Base-by-base conservation (phyloP, 1,284 basidiomycete species). In the Phaffia rhodozyma region DNA sequence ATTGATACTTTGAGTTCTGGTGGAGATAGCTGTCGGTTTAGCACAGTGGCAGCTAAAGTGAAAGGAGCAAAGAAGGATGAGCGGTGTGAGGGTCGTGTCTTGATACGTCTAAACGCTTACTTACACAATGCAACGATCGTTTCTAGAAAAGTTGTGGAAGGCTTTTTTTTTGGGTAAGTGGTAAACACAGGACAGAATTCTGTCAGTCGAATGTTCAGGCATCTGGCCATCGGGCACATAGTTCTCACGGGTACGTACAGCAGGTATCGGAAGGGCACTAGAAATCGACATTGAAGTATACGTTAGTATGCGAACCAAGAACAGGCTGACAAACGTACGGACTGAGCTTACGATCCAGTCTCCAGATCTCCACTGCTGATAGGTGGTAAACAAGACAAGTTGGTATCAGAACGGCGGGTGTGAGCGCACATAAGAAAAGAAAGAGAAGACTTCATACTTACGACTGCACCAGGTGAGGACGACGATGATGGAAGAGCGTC, bases 211-310 rank as follows among this genome's bases (percentile, higher is more conserved):
- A 5, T 21, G 47, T 16, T 20, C 43, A n/a, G 43, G n/a, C 9
- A 34, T 34, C 32, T 34, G 32, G 4, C 32, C 32, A 34, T 34
- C 9, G 32, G 32, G 32, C 32, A 5, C 32, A 34, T 5, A 34
- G 9, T n/a, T n/a, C 32, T 34, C 32, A 9, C 32, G 32, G 9
- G 9, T 34, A 60, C 58, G 30, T 23, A 60, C 58, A 60, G 51
- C 59, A 60, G 3, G 59, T 60, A 23, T 60, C 59, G 4, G 59
- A 60, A 3, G 59, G 48, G 32, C 59, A 60, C 59, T 60, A 21
- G 6, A 55, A 55, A 23, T 21, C 53, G 16, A 55, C 20, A 55
- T 32, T 4, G 18, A 16, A 5, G 2, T 27, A 5, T 27, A n/a
- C 21, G 23, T 59, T 23, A 50, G 47, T 21, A 49, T 9, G 32